phyloP scores from a whole-genome alignment of 2,329 filamentous ascomycete species.

The Clonostachys sp. region DNA sequence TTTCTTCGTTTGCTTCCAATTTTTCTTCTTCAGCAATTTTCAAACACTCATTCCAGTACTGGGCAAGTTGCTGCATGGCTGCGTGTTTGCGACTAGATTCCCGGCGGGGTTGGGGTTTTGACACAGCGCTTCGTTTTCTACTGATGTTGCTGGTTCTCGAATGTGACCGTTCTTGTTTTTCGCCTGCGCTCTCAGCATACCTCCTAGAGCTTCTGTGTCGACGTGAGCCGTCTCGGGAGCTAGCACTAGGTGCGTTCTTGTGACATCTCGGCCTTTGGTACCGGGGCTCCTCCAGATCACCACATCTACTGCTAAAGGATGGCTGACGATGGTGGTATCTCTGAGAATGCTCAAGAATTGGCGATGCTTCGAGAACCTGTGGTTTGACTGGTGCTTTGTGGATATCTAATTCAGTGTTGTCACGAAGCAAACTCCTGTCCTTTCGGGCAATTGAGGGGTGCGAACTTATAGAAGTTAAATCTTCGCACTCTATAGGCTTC shows the following conservation, averaged over 20 bases:
- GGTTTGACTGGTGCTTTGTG: too few relatives aligned
- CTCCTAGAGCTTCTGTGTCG: too few relatives aligned
- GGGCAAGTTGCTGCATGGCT: constrained; percentile 22
- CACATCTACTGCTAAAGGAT: constrained; percentile 13
- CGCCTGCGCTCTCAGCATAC: too few relatives aligned
- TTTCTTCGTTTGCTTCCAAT: constrained; percentile 13
- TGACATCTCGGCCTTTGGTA: not conserved
- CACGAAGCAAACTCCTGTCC: too few relatives aligned
- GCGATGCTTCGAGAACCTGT: too few relatives aligned
- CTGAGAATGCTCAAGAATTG: too few relatives aligned
- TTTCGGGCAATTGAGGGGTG: too few relatives aligned
- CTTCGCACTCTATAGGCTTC: too few relatives aligned
- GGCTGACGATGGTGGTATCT: constrained; percentile 1
- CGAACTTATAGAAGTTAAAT: too few relatives aligned
- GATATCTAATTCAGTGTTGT: too few relatives aligned
- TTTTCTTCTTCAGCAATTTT: constrained; percentile 20
- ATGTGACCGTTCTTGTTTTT: not conserved
- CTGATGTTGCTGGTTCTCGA: constrained; percentile 26
- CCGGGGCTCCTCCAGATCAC: constrained; percentile 22
- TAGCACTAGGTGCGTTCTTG: not conserved
- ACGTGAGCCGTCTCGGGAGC: too few relatives aligned
- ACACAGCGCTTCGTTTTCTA: constrained; percentile 13
- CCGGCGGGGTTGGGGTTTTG: constrained; percentile 6
- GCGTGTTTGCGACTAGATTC: constrained; percentile 16
- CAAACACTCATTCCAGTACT: constrained; percentile 26